Evolutionary conservation across 176 grass and related monocot species (phyloP), one percentile per base, ranked within the genome.

Genomic region (Eremochloa ophiuroides): DNA sequence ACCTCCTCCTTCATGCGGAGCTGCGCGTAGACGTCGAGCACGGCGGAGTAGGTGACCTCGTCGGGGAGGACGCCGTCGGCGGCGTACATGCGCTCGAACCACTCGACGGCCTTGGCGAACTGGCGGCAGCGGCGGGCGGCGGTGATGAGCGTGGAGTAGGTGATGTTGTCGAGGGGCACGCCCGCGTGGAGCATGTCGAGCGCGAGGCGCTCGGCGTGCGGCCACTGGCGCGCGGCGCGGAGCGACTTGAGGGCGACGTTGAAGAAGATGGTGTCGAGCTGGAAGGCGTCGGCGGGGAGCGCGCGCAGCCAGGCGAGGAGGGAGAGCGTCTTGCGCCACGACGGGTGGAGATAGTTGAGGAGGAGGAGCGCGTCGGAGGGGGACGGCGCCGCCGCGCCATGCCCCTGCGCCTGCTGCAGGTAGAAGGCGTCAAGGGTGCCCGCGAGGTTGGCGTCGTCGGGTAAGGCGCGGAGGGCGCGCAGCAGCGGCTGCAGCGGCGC

Each of bases 111-210:
- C 74, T 86, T 88, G 66, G 85, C 29, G 71, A 98, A 94, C 23
- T 89, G 88, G 81, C 92, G 88, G 81, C 88, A 95, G 3, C 88
- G 88, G 30, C 88, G 84, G 2, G 95, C 92, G 16, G 90, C 78
- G 43, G 88, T 87, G 73, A 95, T 98, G 83, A 98, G 68, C 6
- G 95, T 94, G 82, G 95, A 98, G 80, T 94, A 98, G 20, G 95
- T 98, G 67, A 98, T 89, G 66, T 98, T 95, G 77, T 98, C 92
- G 76, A 92, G 95, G 0, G 90, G 87, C 4, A 92, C 79, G 2
- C 77, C 88, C 2, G 66, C 35, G 8, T 26, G 20, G 84, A 95
- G 17, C 95, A 98, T 98, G 81, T 98, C 88, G 25, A 74, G 69
- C 4, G 92, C 90, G 50, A 98, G 88, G 51, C 71, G 61, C 53